phyloP scores from a whole-genome alignment of 2,329 filamentous ascomycete genomes.

The Paecilomyces niveus region DNA sequence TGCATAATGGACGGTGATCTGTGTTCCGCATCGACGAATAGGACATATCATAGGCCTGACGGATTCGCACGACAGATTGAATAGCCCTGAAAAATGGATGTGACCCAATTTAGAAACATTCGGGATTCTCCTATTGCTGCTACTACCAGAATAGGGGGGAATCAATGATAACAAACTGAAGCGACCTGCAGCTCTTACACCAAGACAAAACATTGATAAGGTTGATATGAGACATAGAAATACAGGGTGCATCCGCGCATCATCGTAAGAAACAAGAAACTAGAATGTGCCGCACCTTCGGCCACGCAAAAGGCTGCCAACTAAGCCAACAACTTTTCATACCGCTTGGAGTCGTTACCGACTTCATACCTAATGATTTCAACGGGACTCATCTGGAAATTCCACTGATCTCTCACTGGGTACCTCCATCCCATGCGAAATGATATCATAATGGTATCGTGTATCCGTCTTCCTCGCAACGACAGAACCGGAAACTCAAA shows the following conservation, averaged over 20 bases:
- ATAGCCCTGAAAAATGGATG: neutral
- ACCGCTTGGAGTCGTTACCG: neutral
- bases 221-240: neutral
- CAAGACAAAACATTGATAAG: neutral
- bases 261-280: neutral
- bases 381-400: neutral
- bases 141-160: neutral
- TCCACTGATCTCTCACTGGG: neutral
- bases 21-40: no score
- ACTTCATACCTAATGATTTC: neutral
- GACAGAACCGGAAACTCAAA: neutral
- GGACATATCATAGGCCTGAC: no score
- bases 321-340: neutral
- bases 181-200: neutral
- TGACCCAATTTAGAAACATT: neutral
- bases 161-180: neutral
- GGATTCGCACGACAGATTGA: no score
- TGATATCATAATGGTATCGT: neutral
- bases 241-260: neutral
- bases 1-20: no score
- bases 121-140: neutral
- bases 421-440: neutral
- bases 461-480: neutral
- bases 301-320: neutral
- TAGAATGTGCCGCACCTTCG: neutral